Conservation (phyloP, 257 asterid genomes). For the Primulina huaijiensis region DNA sequence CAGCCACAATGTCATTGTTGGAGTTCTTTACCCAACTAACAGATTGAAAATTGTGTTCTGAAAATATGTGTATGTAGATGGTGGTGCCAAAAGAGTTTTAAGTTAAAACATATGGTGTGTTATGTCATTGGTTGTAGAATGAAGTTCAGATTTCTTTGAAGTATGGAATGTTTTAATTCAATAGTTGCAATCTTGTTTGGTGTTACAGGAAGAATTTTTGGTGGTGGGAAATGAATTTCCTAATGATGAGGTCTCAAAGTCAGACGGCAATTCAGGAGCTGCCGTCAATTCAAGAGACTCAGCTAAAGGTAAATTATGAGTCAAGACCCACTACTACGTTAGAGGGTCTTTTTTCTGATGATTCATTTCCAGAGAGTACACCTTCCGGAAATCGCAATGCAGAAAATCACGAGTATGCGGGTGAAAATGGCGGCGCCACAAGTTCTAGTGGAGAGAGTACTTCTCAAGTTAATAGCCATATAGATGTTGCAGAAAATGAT, state of each 20-base stretch:
- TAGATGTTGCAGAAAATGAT: slow-evolving; percentile 69
- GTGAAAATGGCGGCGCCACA: slow-evolving; percentile 39
- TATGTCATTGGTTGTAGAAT: background rate
- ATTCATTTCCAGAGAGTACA: slow-evolving; percentile 38
- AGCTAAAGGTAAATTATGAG: slow-evolving; percentile 33
- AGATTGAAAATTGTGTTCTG: background rate
- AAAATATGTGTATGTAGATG: background rate
- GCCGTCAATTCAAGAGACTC: slow-evolving; percentile 50
- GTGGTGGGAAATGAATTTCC: slow-evolving; percentile 75
- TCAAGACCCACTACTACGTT: slow-evolving; percentile 44
- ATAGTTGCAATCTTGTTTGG: slow-evolving; percentile 14
- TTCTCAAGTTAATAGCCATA: slow-evolving; percentile 50
- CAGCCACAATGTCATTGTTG: background rate
- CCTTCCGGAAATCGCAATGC: slow-evolving; percentile 37
- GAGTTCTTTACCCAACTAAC: background rate
- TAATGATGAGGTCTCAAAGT: slow-evolving; percentile 78
- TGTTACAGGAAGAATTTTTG: slow-evolving; percentile 34
- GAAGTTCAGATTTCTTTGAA: background rate
- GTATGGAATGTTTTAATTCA: slow-evolving; percentile 9
- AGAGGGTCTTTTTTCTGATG: slow-evolving; percentile 68
- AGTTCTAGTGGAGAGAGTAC: slow-evolving; percentile 40
- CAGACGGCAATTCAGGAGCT: slow-evolving; percentile 59
- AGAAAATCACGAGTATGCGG: slow-evolving; percentile 40
- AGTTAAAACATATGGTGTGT: background rate
- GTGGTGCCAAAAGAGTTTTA: background rate